phyloP scores from a whole-genome alignment of 371 early-diverging fungal species.

The Umbelopsis sp. region DNA sequence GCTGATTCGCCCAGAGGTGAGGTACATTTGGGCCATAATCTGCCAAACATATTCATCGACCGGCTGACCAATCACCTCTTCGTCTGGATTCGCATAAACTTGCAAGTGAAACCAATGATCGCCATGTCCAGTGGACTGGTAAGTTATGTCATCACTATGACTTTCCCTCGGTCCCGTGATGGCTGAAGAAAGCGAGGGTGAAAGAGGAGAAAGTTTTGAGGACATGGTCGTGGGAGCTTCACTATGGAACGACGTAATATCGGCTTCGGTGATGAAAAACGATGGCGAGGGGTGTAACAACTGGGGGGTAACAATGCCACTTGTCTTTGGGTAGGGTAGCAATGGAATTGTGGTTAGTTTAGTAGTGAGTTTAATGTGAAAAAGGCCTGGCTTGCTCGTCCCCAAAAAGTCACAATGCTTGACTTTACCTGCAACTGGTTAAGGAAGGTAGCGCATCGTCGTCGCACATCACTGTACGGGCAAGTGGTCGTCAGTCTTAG shows the following conservation, averaged over 20 bases:
- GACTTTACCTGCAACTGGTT: constrained; percentile 43
- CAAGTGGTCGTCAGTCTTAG: constrained; percentile 58
- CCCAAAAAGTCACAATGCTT: not conserved
- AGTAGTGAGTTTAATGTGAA: not conserved
- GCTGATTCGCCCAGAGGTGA: constrained; percentile 57
- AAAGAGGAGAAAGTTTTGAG: constrained; percentile 4
- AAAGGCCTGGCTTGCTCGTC: not conserved
- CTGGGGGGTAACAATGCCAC: constrained; percentile 39
- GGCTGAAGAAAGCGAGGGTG: not conserved
- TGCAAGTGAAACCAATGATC: constrained; percentile 12
- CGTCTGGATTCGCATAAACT: not conserved
- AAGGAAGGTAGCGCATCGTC: constrained; percentile 50
- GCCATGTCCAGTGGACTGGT: not conserved
- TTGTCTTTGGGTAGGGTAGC: not conserved
- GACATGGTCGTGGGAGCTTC: not conserved
- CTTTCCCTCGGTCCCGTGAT: constrained; percentile 6
- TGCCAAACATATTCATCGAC: constrained; percentile 54
- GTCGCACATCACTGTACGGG: constrained; percentile 63
- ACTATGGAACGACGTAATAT: constrained; percentile 48
- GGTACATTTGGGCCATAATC: constrained; percentile 58
- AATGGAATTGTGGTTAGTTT: not conserved
- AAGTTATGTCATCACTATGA: constrained; percentile 11
- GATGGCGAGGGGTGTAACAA: constrained; percentile 63
- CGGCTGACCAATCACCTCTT: constrained; percentile 32
- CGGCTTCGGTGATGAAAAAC: constrained; percentile 53